These are phyloP conservation scores for Chytriomyces confervae DNA, from an alignment of 192 early-diverging fungal species.

Conservation along the genomic window DNA sequence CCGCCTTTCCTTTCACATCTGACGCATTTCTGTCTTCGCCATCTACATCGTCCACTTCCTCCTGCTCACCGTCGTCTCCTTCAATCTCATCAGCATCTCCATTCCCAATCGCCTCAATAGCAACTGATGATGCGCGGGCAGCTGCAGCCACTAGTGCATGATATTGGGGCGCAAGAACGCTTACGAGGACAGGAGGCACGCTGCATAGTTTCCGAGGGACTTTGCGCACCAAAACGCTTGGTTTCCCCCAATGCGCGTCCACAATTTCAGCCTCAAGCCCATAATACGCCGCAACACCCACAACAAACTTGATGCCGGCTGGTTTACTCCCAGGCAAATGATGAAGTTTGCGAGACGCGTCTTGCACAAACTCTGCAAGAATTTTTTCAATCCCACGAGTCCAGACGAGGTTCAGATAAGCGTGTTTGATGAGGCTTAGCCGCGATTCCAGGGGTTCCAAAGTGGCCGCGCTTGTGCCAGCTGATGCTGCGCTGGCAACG, in stretches of 20 bases:
- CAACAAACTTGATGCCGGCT: conserved; percentile 70
- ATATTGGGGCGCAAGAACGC: conserved; percentile 16
- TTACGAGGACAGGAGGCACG: neutral
- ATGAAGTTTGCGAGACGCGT: conserved; percentile 56
- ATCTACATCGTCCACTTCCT: too few species aligned
- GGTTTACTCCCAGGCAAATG: conserved; percentile 74
- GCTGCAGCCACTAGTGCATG: neutral
- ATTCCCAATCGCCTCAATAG: neutral
- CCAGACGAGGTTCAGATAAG: conserved; percentile 65
- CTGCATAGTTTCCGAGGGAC: conserved; percentile 7
- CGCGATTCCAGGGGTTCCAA: conserved; percentile 61
- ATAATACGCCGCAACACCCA: conserved; percentile 77
- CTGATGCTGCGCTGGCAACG: conserved; percentile 14
- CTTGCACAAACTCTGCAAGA: conserved; percentile 71
- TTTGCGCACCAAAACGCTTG: conserved; percentile 71
- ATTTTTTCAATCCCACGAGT: conserved; percentile 71
- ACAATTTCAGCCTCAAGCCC: conserved; percentile 73
- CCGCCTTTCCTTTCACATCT: neutral
- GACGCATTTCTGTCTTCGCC: neutral
- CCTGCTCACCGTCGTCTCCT: neutral
- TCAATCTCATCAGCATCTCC: neutral
- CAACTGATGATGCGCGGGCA: neutral
- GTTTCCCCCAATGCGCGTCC: conserved; percentile 70
- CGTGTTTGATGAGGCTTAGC: conserved; percentile 66
- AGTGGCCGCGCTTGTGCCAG: conserved; percentile 3